Percentiles rank a stretch among this genome's conserved stretches.
phyloP scores from a whole-genome alignment of 129 eudicot genomes.

The Glebionis coronaria region DNA sequence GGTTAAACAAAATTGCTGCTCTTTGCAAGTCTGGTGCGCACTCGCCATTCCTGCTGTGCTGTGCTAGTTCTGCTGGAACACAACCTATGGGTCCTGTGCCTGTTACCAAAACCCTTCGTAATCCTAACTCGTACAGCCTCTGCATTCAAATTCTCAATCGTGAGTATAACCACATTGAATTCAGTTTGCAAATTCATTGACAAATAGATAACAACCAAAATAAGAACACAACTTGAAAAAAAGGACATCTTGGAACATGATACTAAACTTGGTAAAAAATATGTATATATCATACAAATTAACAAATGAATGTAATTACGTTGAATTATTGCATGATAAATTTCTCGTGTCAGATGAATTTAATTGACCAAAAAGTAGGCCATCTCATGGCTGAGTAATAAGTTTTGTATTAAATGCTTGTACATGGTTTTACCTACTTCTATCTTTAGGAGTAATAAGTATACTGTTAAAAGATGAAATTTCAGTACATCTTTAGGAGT shows the following conservation, averaged over 20 bases:
- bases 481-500: too few relatives aligned
- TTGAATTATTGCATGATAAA: neutral
- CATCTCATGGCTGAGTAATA: slow-evolving; percentile 20
- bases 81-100: slow-evolving; percentile 68
- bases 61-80: slow-evolving; percentile 51
- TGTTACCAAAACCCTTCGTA: slow-evolving; percentile 47
- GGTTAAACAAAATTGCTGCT: slow-evolving; percentile 48
- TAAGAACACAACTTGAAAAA: neutral
- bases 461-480: too few relatives aligned
- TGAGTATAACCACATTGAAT: neutral
- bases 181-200: neutral
- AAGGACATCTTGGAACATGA: neutral
- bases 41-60: slow-evolving; percentile 41
- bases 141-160: slow-evolving; percentile 18
- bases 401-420: slow-evolving; percentile 26
- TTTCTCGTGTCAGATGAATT: slow-evolving; percentile 14
- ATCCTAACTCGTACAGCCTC: slow-evolving; percentile 48
- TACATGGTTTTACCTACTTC: slow-evolving; percentile 24
- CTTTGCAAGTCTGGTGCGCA: slow-evolving; percentile 34
- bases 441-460: slow-evolving; percentile 36
- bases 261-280: neutral
- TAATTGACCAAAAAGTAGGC: slow-evolving; percentile 4
- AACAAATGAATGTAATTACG: neutral
- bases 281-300: neutral
- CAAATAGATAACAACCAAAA: neutral